phyloP scores from a whole-genome alignment of 75 land plant species.

The Adiantum capillusveneris region DNA sequence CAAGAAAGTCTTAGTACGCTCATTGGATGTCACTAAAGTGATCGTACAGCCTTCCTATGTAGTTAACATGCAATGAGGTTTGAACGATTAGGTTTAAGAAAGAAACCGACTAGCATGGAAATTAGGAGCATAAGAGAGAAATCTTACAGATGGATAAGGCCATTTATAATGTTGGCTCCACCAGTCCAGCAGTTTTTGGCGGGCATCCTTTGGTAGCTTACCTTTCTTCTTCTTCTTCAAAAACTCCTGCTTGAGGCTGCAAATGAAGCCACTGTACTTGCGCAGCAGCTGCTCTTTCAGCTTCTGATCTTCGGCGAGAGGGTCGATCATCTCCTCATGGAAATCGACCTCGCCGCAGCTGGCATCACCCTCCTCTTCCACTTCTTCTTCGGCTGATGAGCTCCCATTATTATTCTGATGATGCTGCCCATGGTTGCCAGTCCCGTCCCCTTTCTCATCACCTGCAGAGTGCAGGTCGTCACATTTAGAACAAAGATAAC shows the following conservation, averaged over 20 bases:
- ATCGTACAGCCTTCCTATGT: too few species aligned
- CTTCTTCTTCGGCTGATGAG: neutral
- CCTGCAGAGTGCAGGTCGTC: too few species aligned
- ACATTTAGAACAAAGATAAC: too few species aligned
- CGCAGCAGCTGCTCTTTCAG: conserved; percentile 53
- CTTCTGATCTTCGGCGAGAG: conserved; percentile 52
- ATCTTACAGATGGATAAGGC: conserved; percentile 76
- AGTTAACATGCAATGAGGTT: too few species aligned
- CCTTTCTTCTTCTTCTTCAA: conserved; percentile 78
- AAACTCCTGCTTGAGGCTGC: conserved; percentile 60
- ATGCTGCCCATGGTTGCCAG: too few species aligned
- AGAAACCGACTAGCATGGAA: too few species aligned
- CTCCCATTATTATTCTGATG: too few species aligned
- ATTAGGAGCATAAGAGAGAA: neutral
- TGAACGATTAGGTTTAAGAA: too few species aligned
- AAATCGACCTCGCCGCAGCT: neutral
- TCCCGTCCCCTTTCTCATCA: too few species aligned
- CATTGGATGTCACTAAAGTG: too few species aligned
- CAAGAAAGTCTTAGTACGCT: too few species aligned
- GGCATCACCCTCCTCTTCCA: neutral
- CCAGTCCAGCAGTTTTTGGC: conserved; percentile 64
- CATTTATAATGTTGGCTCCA: conserved; percentile 64
- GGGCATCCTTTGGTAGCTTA: conserved; percentile 66
- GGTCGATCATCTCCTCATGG: conserved; percentile 17
- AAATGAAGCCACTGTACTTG: conserved; percentile 57